Conservation (phyloP, 352 stramenopile species). For the Phytophthora uliginosa region DNA sequence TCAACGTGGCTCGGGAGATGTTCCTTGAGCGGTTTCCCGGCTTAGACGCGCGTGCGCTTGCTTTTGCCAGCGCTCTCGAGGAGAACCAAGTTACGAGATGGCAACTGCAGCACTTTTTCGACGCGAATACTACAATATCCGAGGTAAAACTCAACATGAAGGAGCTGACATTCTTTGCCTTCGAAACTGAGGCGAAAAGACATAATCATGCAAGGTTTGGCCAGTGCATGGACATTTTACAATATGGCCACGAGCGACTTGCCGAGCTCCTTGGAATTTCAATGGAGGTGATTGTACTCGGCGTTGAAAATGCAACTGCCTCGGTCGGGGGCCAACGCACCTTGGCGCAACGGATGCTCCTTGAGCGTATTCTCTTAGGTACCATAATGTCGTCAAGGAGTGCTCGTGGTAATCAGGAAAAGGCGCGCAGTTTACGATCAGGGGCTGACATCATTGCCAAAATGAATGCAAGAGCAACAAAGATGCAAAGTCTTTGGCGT, state of each 20-base stretch:
- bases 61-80: slow-evolving; percentile 61
- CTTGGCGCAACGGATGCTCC: slow-evolving; percentile 1
- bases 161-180: slow-evolving; percentile 60
- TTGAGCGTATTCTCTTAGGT: slow-evolving; percentile 28
- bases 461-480: slow-evolving; percentile 51
- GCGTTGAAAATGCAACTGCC: slow-evolving; percentile 10
- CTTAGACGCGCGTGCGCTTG: slow-evolving; percentile 64
- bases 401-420: slow-evolving; percentile 34
- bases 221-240: slow-evolving; percentile 59
- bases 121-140: slow-evolving; percentile 54
- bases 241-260: slow-evolving; percentile 72
- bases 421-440: slow-evolving; percentile 39
- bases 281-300: slow-evolving; percentile 49
- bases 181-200: slow-evolving; percentile 60
- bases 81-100: slow-evolving; percentile 60
- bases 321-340: background rate
- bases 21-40: slow-evolving; percentile 78
- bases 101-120: slow-evolving; percentile 80
- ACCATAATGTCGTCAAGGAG: slow-evolving; percentile 23
- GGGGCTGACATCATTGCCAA: slow-evolving; percentile 33
- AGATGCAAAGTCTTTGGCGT: slow-evolving; percentile 70
- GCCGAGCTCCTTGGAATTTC: slow-evolving; percentile 62
- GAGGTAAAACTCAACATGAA: slow-evolving; percentile 71
- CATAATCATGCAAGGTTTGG: slow-evolving; percentile 57
- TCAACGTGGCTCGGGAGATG: slow-evolving; percentile 59